Conservation (phyloP, 2,329 filamentous ascomycete genomes). For the Neofusicoccum laricinum region DNA sequence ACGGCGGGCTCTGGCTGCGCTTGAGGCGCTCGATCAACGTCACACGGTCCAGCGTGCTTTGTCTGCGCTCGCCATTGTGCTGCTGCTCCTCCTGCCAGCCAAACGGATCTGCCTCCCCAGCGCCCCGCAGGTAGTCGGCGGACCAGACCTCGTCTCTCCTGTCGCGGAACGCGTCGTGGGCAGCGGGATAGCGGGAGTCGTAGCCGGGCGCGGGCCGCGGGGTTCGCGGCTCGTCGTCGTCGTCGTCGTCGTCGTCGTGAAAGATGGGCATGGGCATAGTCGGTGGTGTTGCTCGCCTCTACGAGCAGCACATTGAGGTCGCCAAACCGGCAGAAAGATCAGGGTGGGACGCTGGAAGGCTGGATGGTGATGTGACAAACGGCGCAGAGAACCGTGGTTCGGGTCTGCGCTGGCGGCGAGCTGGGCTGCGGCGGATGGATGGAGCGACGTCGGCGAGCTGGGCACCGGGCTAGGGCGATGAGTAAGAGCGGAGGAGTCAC, state of each 20-base stretch:
- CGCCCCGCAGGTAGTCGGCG: not conserved
- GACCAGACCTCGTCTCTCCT: not conserved
- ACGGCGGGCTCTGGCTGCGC: conserved; percentile 67
- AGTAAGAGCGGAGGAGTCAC: not conserved
- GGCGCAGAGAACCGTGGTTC: not conserved
- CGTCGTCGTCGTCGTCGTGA: conserved; percentile 23
- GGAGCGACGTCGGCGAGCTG: conserved; percentile 3
- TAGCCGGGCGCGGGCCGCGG: not conserved
- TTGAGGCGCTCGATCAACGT: conserved; percentile 85
- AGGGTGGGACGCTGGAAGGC: no score
- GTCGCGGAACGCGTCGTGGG: not conserved
- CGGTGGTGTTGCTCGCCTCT: not conserved
- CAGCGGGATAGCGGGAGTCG: not conserved
- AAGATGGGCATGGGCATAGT: conserved; percentile 35
- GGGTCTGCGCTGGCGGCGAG: not conserved
- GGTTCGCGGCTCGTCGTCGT: not conserved
- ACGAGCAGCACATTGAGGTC: conserved; percentile 10
- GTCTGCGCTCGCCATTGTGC: not conserved
- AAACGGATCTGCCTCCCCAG: not conserved
- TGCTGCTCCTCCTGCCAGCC: conserved; percentile 3
- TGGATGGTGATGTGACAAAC: not conserved
- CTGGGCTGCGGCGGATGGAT: not conserved
- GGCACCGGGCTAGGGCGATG: not conserved
- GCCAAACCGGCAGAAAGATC: not conserved
- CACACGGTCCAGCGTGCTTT: conserved; percentile 55